Base-by-base conservation (phyloP, 352 stramenopile species). In the Phytophthora foliorum region DNA sequence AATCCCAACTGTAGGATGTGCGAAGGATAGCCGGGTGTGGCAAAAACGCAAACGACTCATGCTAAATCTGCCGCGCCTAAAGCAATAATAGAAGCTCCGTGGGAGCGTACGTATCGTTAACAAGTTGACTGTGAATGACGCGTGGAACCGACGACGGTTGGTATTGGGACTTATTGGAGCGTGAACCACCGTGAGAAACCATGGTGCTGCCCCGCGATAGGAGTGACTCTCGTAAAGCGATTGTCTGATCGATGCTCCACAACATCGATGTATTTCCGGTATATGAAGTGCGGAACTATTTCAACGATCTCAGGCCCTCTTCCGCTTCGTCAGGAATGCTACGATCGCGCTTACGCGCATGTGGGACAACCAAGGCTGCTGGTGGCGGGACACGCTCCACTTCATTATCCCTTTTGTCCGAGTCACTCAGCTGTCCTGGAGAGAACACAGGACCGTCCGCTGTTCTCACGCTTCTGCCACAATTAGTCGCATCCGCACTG, bases 11-110 rank as follows among this genome's bases (percentile, higher is more conserved):
- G 29, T 60, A 59, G 41, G 60, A 38, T 6, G 27, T 21, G 21
- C 34, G 57, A 6, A 57, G 45, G 45, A 64, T 50, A 21, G 31
- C 45, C 7, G 57, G 57, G 31, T 67, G 50, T 60, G 41, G 49
- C 59, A 56, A 55, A 49, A 67, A 60, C 49, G 49, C n/a, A 49
- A 56, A 55, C 14, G n/a, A 49, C 27, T 59, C 58, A 45, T 54
- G 49, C 49, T 59, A n/a, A 48, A 59, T 54, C 25, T 67, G 48
- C 58, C 59, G 8, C 29, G 58, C 54, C 39, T 59, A 49, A 59
- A 59, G 25, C 27, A 67, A 22, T 16, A 45, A 45, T n/a, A 24
- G 38, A 45, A 16, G 16, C 17, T 45, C 38, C 38, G 24, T 6
- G 5, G 38, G 16, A 45, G 38, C 38, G 38, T 45, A 24, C 38